A percentile compares a stretch with the other conserved stretches of the same genome.
Conservation (phyloP, 495 filamentous ascomycete species). For the Talaromyces adpressus region DNA sequence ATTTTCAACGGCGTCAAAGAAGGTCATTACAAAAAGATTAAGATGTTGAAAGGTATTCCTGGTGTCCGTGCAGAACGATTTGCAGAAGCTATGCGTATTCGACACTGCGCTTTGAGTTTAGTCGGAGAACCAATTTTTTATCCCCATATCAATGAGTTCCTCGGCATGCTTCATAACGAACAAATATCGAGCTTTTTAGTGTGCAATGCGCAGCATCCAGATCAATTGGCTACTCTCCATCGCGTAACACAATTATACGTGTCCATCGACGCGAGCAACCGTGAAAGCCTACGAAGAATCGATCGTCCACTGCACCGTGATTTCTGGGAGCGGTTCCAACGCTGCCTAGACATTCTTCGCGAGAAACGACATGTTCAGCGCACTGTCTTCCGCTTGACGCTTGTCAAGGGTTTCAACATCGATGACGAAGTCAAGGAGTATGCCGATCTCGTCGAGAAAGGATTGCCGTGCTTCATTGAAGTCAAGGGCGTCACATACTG, state of each 20-base stretch:
- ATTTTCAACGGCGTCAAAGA: slow-evolving; percentile 87
- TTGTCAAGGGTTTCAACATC: slow-evolving; percentile 95
- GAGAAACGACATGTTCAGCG: slow-evolving; percentile 75
- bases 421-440: slow-evolving; percentile 90
- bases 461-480: slow-evolving; percentile 84
- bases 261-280: slow-evolving; percentile 87
- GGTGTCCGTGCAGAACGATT: slow-evolving; percentile 89
- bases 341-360: slow-evolving; percentile 82
- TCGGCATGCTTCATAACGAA: slow-evolving; percentile 71
- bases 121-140: slow-evolving; percentile 98
- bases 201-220: slow-evolving; percentile 97
- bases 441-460: slow-evolving; percentile 77
- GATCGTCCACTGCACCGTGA: slow-evolving; percentile 90
- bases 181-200: slow-evolving; percentile 92
- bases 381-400: slow-evolving; percentile 90
- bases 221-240: slow-evolving; percentile 71
- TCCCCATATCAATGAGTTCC: slow-evolving; percentile 89
- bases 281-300: slow-evolving; percentile 77
- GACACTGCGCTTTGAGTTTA: slow-evolving; percentile 83
- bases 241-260: slow-evolving; percentile 94
- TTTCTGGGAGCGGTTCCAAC: slow-evolving; percentile 92
- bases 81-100: slow-evolving; percentile 84
- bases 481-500: slow-evolving; percentile 97
- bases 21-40: slow-evolving; percentile 94
- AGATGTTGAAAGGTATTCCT: slow-evolving; percentile 89